phyloP scores from a whole-genome alignment of 1,139 yeast species.

The Suhomyces coccinellae region DNA sequence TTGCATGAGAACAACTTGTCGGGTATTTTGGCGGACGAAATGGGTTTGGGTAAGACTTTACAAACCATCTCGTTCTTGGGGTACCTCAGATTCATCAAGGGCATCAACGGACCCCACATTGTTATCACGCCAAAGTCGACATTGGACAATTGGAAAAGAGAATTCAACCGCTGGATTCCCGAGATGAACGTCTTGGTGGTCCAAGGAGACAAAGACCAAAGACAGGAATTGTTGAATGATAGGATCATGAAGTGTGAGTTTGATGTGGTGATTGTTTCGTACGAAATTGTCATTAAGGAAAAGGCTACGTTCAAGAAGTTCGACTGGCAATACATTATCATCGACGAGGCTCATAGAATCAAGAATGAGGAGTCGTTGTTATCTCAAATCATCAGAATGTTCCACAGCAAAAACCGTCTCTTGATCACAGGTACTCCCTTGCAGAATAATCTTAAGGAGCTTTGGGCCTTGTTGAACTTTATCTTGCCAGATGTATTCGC shows the following conservation, averaged over 20 bases:
- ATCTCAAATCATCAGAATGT: constrained; percentile 73
- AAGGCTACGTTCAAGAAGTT: constrained; percentile 63
- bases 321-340: constrained; percentile 72
- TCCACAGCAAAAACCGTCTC: constrained; percentile 67
- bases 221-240: constrained; percentile 53
- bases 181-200: constrained; percentile 66
- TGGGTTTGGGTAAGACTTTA: constrained; percentile 96
- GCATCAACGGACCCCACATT: constrained; percentile 69
- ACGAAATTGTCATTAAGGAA: constrained; percentile 76
- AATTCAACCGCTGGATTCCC: constrained; percentile 77
- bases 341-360: constrained; percentile 82
- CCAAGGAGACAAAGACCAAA: constrained; percentile 71
- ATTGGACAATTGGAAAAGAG: constrained; percentile 77
- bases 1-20: constrained; percentile 80
- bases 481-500: constrained; percentile 77
- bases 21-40: constrained; percentile 95
- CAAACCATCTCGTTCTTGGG: constrained; percentile 89
- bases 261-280: constrained; percentile 72
- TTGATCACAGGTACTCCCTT: constrained; percentile 81
- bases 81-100: constrained; percentile 59
- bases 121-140: constrained; percentile 80
- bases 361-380: constrained; percentile 74
- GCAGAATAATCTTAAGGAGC: constrained; percentile 74
- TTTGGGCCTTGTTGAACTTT: constrained; percentile 79
- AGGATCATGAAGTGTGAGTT: constrained; percentile 60